Evolutionary conservation across 306 rosid genomes (phyloP).

Genomic region (cucumber (Cucumis sativus)): DNA sequence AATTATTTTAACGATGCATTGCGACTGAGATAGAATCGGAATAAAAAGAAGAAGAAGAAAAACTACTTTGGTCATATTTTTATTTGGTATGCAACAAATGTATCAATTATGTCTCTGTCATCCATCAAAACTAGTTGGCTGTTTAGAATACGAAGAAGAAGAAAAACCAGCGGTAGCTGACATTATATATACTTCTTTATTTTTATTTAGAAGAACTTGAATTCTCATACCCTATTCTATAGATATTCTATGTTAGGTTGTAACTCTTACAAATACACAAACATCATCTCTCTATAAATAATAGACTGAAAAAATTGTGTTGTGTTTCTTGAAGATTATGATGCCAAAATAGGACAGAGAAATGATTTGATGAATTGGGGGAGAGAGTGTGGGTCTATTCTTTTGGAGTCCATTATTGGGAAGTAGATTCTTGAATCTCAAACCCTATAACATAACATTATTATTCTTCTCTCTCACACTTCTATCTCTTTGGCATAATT

Average conservation of each 20-base stretch:
- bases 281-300: neutral
- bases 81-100: neutral
- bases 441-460: neutral
- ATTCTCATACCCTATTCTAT: too few relatives aligned
- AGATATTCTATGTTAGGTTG: neutral
- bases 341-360: neutral
- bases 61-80: too few relatives aligned
- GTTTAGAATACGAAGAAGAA: neutral
- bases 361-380: neutral
- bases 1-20: too few relatives aligned
- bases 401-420: neutral
- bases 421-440: conserved; percentile 4
- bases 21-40: too few relatives aligned
- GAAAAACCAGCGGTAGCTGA: too few relatives aligned
- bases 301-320: neutral
- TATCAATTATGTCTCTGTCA: neutral
- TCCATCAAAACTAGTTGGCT: neutral
- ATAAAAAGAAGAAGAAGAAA: too few relatives aligned
- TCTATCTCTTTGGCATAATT: conserved; percentile 1
- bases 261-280: neutral
- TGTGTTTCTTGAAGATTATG: neutral
- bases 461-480: neutral
- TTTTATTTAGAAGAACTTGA: too few relatives aligned
- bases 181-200: too few relatives aligned
- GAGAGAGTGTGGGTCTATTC: neutral